Evolutionary conservation across 129 eudicot genomes (phyloP).

Genomic region (Artemisia tridentata): DNA sequence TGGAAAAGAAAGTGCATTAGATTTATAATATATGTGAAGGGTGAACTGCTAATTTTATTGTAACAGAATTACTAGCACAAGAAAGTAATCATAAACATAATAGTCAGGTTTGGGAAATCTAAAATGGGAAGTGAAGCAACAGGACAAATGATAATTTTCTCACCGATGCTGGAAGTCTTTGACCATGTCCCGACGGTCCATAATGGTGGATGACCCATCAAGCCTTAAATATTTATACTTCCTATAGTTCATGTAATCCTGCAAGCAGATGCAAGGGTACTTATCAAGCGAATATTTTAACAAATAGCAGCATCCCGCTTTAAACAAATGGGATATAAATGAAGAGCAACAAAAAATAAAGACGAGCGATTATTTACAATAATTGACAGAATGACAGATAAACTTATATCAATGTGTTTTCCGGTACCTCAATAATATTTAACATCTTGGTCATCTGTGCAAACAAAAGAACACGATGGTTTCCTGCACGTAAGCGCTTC

Average conservation of each 20-base stretch:
- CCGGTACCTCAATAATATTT: constrained; percentile 87
- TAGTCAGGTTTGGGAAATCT: background rate
- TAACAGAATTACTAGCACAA: background rate
- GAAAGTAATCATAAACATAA: background rate
- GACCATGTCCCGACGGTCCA: constrained; percentile 98
- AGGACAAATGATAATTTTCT: constrained; percentile 17
- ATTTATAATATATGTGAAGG: no score
- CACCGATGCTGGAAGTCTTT: constrained; percentile 90
- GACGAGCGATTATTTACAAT: background rate
- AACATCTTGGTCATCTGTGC: constrained; percentile 99
- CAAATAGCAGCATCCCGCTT: background rate
- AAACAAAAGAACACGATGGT: constrained; percentile 94
- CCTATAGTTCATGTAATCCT: constrained; percentile 98
- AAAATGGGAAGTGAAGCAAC: constrained; percentile 11
- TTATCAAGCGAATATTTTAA: background rate
- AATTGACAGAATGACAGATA: background rate
- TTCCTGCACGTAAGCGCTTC: constrained; percentile 90
- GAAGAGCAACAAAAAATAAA: background rate
- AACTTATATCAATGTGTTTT: no score
- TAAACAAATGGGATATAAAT: no score
- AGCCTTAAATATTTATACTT: constrained; percentile 88
- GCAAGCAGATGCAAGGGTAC: constrained; percentile 24
- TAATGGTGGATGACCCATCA: constrained; percentile 94
- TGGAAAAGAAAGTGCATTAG: no score
- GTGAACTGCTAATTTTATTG: no score